Base-by-base conservation (phyloP, 2,329 filamentous ascomycete species). In the Fusarium beomiforme region DNA sequence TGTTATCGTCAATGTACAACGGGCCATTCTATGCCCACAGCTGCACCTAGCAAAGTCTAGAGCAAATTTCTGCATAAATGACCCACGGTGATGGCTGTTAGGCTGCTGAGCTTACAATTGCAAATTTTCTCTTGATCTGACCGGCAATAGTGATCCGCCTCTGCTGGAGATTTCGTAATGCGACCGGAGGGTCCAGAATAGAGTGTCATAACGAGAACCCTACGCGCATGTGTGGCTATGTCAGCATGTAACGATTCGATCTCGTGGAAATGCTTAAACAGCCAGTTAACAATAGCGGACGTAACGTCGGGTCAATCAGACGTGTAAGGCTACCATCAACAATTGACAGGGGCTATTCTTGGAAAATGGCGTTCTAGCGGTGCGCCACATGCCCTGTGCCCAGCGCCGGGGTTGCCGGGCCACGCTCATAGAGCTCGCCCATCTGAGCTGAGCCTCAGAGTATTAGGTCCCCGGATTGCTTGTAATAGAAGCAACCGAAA, bases 271-370 rank as follows among this genome's bases (percentile, higher is more conserved):
- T 72, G 69, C 69, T 72, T 72, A 70, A 72, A 56, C 59, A 42
- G 42, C 49, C 42, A 61, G 36, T 55, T 63, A 43, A 37, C 55
- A 37, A 41, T 64, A 55, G 62, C 13, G 50, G 63, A 72, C 68
- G 74, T 66, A 67, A 67, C 57, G 64, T 64, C 55, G 26, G 50
- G 57, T 46, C 36, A 36, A 23, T 47, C 53, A 64, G 34, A 49
- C 49, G 44, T 49, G 58, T 59, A 61, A 70, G 55, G 56, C 65
- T 69, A 33, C 50, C 54, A 55, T 53, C 56, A 33, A 57, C 42
- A 62, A 47, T 55, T 62, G 69, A 63, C 61, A 68, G 60, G 67
- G 66, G 68, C 74, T 76, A 76, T 76, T 76, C 69, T 76, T 76
- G 74, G 69, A 70, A 72, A 53, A 67, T 63, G 60, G 62, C 64